Evolutionary conservation across 2,329 filamentous ascomycete genomes (phyloP).

Genomic region (Curvularia verruculosa): DNA sequence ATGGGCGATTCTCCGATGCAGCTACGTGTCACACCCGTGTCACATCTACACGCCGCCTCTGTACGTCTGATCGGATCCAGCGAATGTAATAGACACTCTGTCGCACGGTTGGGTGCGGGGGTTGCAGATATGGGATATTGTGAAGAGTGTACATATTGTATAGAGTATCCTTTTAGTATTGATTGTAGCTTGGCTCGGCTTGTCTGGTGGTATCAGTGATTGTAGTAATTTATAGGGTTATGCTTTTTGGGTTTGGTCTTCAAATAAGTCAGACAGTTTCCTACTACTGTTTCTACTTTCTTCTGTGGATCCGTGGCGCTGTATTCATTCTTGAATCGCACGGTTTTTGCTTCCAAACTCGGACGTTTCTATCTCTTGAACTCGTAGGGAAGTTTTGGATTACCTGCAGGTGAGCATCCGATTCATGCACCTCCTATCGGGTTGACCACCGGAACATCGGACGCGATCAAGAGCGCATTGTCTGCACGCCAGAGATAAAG

Average conservation of each 20-base stretch:
- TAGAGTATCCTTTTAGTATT: background rate
- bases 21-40: background rate
- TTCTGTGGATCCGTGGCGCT: background rate
- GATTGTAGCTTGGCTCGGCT: background rate
- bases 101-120: background rate
- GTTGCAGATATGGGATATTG: background rate
- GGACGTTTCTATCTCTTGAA: too few species aligned
- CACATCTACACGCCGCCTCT: background rate
- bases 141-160: background rate
- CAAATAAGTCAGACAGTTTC: background rate
- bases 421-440: background rate
- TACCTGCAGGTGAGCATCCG: background rate
- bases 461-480: background rate
- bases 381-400: background rate
- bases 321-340: too few species aligned
- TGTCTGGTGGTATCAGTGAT: background rate
- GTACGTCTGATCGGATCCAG: background rate
- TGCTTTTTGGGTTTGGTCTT: background rate
- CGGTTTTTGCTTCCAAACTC: too few species aligned
- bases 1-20: background rate
- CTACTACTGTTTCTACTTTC: background rate
- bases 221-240: background rate
- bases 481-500: background rate
- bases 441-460: background rate
- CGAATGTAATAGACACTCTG: background rate